Evolutionary conservation across 768 basidiomycete species (phyloP).

Genomic region (Mycena amicta): DNA sequence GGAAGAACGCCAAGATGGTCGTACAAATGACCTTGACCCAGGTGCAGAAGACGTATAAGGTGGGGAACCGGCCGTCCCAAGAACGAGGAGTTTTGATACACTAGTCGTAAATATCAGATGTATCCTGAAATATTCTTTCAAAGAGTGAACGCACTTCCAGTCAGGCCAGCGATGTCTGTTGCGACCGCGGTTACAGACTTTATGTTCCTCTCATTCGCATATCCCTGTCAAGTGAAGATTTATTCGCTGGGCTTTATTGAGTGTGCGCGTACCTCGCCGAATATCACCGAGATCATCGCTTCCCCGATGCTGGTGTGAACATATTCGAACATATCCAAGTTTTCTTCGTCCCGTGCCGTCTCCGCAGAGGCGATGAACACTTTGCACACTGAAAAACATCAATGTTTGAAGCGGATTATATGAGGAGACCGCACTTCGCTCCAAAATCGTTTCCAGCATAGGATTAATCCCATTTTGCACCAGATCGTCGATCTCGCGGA

Average conservation of each 20-base stretch:
- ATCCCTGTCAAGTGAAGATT: conserved; percentile 20
- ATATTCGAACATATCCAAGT: conserved; percentile 30
- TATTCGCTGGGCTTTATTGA: background rate
- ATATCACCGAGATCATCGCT: conserved; percentile 32
- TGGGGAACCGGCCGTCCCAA: conserved; percentile 16
- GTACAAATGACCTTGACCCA: conserved; percentile 19
- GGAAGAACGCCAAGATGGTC: conserved; percentile 15
- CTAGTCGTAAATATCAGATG: background rate
- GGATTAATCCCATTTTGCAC: conserved; percentile 31
- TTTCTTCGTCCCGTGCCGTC: background rate
- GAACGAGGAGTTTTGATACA: conserved; percentile 18
- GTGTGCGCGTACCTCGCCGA: conserved; percentile 29
- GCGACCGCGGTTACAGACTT: conserved; percentile 13
- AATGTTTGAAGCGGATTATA: too few relatives aligned
- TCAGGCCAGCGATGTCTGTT: conserved; percentile 18
- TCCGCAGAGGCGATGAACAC: conserved; percentile 22
- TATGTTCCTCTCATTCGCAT: conserved; percentile 27
- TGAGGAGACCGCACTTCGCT: conserved; percentile 15
- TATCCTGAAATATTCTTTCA: too few relatives aligned
- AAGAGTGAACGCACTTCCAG: conserved; percentile 11
- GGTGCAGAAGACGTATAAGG: conserved; percentile 1
- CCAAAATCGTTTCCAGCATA: conserved; percentile 28
- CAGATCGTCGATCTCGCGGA: conserved; percentile 32
- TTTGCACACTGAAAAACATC: conserved; percentile 19
- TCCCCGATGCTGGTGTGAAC: conserved; percentile 33